A percentile compares a stretch with the other conserved stretches of the same genome.
Conservation (phyloP, 2,329 filamentous ascomycete genomes). For the Phyllosticta capitalensis region DNA sequence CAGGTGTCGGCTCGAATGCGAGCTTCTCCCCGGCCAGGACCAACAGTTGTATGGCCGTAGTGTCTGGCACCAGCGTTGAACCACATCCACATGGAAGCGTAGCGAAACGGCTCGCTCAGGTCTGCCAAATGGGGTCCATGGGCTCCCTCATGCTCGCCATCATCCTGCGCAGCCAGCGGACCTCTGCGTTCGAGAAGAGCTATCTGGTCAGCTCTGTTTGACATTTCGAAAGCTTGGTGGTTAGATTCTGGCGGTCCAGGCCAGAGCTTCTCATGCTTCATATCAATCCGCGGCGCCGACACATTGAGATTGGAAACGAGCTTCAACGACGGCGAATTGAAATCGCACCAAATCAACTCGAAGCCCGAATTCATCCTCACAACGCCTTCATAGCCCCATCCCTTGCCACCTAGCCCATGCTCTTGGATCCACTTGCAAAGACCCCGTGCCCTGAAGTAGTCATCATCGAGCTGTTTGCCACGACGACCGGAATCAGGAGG, state of each 20-base stretch:
- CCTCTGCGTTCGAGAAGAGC: not conserved
- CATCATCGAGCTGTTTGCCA: slow-evolving; percentile 32
- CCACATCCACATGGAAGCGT: slow-evolving; percentile 23
- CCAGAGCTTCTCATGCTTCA: not conserved
- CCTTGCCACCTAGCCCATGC: slow-evolving; percentile 33
- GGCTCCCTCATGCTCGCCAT: slow-evolving; percentile 11
- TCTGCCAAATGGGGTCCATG: slow-evolving; percentile 16
- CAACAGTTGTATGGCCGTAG: slow-evolving; percentile 25
- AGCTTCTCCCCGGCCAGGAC: slow-evolving; percentile 34
- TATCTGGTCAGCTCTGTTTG: not conserved
- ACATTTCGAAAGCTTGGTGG: not conserved
- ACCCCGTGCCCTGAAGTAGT: slow-evolving; percentile 40
- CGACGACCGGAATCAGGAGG: slow-evolving; percentile 8
- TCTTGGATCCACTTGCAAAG: slow-evolving; percentile 39
- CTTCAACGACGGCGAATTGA: slow-evolving; percentile 34
- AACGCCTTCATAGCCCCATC: slow-evolving; percentile 42
- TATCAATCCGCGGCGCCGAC: slow-evolving; percentile 33
- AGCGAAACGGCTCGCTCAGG: slow-evolving; percentile 14
- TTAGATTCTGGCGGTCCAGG: not conserved
- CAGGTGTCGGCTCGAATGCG: slow-evolving; percentile 33
- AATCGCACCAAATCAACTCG: slow-evolving; percentile 46
- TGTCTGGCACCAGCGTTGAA: slow-evolving; percentile 36
- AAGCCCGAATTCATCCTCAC: slow-evolving; percentile 45
- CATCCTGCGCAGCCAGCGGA: not conserved
- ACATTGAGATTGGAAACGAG: slow-evolving; percentile 39